Conservation (phyloP, 495 filamentous ascomycete genomes). For the Xylaria bambusicola region DNA sequence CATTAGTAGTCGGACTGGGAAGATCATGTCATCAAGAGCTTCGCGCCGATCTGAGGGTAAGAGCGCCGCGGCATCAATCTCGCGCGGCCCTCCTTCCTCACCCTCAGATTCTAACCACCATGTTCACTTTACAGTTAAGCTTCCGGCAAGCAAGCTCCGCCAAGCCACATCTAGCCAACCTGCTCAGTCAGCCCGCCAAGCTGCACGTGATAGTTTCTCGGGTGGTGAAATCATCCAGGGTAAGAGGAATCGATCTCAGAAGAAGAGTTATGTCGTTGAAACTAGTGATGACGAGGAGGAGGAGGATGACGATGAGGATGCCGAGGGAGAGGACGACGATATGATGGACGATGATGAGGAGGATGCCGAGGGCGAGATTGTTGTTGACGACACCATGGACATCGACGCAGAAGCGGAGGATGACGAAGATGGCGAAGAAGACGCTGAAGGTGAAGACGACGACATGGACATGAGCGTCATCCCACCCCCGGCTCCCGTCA, state of each 20-base stretch:
- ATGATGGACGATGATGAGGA: slow-evolving; percentile 45
- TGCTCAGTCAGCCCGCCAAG: slow-evolving; percentile 31
- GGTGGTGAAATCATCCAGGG: slow-evolving; percentile 62
- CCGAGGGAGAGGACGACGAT: slow-evolving; percentile 42
- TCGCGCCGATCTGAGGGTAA: slow-evolving; percentile 50
- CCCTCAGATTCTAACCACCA: slow-evolving; percentile 61
- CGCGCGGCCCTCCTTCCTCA: slow-evolving; percentile 57
- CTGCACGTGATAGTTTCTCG: slow-evolving; percentile 41
- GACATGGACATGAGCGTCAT: slow-evolving; percentile 46
- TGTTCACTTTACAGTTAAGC: slow-evolving; percentile 80
- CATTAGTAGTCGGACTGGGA: slow-evolving; percentile 37
- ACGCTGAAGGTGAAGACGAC: slow-evolving; percentile 52
- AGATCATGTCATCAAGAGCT: slow-evolving; percentile 51
- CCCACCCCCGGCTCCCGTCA: slow-evolving; percentile 40
- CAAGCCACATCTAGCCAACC: slow-evolving; percentile 62
- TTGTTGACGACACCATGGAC: slow-evolving; percentile 38
- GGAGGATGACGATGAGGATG: slow-evolving; percentile 49
- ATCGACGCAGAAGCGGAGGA: slow-evolving; percentile 47
- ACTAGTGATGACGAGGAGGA: slow-evolving; percentile 55
- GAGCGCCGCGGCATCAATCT: slow-evolving; percentile 50
- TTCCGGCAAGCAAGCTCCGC: slow-evolving; percentile 77
- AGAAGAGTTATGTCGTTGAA: slow-evolving; percentile 69
- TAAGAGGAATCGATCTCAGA: slow-evolving; percentile 63
- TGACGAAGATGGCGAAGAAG: slow-evolving; percentile 50
- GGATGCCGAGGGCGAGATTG: slow-evolving; percentile 41